Base-by-base conservation (phyloP, 2,329 filamentous ascomycete genomes). In the Pseudogymnoascus sp. region DNA sequence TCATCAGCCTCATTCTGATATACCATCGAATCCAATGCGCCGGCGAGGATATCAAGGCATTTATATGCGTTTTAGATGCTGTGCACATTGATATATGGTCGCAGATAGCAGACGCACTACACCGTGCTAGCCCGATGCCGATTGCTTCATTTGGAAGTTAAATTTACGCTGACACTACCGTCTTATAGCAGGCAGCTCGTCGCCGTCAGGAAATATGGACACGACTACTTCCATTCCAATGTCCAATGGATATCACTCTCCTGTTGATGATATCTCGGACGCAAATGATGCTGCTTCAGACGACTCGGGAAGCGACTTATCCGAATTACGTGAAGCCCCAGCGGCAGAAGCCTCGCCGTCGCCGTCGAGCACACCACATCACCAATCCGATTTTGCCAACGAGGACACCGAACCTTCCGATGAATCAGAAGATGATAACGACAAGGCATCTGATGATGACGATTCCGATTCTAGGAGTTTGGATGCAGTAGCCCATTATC, bases 381-480 rank as follows among this genome's bases (percentile, higher is more conserved):
- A 71, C 23, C 70, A 69, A 66, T 71, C 70, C 59, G 70, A 72
- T 60, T 71, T 70, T 64, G 73, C 68, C 62, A 69, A 65, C 64
- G 67, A 69, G 60, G 71, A 70, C 50, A 67, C 66, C 21, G 70
- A 72, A 62, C 67, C 64, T 53, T 72, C 70, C 31, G 71, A 73
- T 11, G 71, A 71, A 35, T 71, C 71, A 36, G 69, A 66, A 9
- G 68, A 65, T 50, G 71, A 75, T 57, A 68, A 65, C 59, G 80
- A 83, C 66, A 81, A 86, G 71, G 83, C 78, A 65, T 86, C 83
- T 4, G 85, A 87, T 65, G 86, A 89, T 75, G 87, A 77, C 68
- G 91, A 96, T 75, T 96, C 89, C 72, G 89, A 91, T 73, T 86
- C 88, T 75, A 87, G 85, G 67, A 83, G 85, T 66, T 86, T 82